Base-by-base conservation (phyloP, 306 rosid species). In the Phaseolus lunatus region DNA sequence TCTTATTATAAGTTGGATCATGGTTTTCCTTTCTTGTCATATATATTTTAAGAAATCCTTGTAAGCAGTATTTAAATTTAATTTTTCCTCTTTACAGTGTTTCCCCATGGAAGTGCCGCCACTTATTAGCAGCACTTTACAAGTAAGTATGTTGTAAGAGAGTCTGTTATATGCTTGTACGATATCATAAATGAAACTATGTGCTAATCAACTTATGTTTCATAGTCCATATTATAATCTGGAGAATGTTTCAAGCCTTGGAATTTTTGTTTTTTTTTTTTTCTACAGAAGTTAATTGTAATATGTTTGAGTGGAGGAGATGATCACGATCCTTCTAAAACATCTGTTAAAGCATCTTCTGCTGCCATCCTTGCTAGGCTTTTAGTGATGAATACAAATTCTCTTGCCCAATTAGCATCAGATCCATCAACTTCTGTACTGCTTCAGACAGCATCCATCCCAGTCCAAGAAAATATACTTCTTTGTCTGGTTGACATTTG, bases 331-430 rank as follows among this genome's bases (percentile, higher is more conserved):
- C 96, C 97, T 72, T 89, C 93, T 39, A 94, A 88, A 88, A 80
- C 91, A 54, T 84, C 92, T 62, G 95, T 90, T 75, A 94, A 89
- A 88, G 95, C 96, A 84, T 90, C 86, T 82, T 87, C 97, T 78
- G 98, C 96, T 88, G 93, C 98, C 85, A 90, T 92, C 82, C 88
- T 95, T 56, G 98, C 97, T 72, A 92, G 97, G 84, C 76, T 95
- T 82, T 84, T 95, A 92, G 96, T 95, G 81, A 90, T 90, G 96
- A 92, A 90, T 89, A 90, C 98, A 80, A 95, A 88, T 75, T 85
- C 89, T 76, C 92, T 95, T 70, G 98, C 95, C 41, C 96, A 92
- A 50, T 86, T 94, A 78, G 88, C 92, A 23, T 88, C 92, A 10
- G 97, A 94, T 82, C 89, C 91, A 79, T 94, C 98, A 50, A 90